phyloP scores from a whole-genome alignment of 352 stramenopile species.

The Globisporangium parvum region DNA sequence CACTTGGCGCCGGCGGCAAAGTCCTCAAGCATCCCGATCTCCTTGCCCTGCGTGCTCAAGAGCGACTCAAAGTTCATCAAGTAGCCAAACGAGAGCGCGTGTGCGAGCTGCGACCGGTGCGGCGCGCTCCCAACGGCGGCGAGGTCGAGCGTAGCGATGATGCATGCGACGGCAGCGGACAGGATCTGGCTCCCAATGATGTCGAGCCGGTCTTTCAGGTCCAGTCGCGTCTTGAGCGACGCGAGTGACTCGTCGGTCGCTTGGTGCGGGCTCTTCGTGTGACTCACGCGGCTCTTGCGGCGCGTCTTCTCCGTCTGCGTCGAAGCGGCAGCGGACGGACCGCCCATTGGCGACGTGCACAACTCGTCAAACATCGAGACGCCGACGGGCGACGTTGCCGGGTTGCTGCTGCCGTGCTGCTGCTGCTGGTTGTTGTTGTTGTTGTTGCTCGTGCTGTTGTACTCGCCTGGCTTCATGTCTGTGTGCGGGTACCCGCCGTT shows the following conservation, averaged over 20 bases:
- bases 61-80: conserved; percentile 83
- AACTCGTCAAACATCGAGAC: conserved; percentile 23
- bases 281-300: conserved; percentile 14
- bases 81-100: conserved; percentile 50
- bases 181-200: conserved; percentile 74
- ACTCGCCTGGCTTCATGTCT: conserved; percentile 1
- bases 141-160: conserved; percentile 63
- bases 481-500: conserved; percentile 50
- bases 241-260: conserved; percentile 32
- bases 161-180: conserved; percentile 57
- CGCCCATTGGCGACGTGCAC: conserved; percentile 22
- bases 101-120: conserved; percentile 52
- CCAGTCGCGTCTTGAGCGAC: conserved; percentile 59
- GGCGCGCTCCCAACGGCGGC: conserved; percentile 44
- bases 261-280: conserved; percentile 8
- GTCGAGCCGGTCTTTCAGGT: conserved; percentile 62
- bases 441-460: neutral
- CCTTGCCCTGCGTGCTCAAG: conserved; percentile 90
- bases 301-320: conserved; percentile 20
- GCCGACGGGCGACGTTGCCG: conserved; percentile 24
- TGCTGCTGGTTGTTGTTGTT: neutral
- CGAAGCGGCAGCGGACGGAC: conserved; percentile 13
- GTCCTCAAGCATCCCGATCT: conserved; percentile 93
- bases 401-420: conserved; percentile 7
- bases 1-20: conserved; percentile 78